Evolutionary conservation across 352 stramenopile genomes (phyloP).

Genomic region (Phytophthora podocarpi): DNA sequence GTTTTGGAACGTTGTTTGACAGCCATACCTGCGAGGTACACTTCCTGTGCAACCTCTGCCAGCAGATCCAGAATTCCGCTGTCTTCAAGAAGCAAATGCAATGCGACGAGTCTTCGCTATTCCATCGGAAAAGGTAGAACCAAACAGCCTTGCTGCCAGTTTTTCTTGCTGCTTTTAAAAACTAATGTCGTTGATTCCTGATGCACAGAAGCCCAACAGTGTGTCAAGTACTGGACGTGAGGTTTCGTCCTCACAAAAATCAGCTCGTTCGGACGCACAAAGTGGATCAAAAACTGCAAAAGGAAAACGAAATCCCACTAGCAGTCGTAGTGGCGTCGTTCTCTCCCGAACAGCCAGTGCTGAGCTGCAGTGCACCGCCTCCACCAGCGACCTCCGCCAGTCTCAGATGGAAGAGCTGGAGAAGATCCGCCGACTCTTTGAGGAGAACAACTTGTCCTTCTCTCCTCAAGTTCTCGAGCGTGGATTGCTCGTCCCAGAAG

Average conservation of each 20-base stretch:
- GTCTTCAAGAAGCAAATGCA: conserved; percentile 48
- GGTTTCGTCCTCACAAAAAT: conserved; percentile 16
- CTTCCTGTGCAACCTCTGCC: conserved; percentile 48
- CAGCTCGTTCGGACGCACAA: neutral
- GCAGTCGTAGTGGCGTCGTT: neutral
- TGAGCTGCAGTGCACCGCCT: conserved; percentile 13
- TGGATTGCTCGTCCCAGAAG: conserved; percentile 65
- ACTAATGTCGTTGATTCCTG: neutral
- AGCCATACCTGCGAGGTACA: conserved; percentile 54
- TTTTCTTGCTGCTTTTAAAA: neutral
- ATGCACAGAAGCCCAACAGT: neutral
- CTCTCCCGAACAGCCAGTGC: conserved; percentile 1
- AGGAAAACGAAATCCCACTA: conserved; percentile 2
- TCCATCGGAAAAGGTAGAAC: conserved; percentile 23
- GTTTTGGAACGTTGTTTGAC: neutral
- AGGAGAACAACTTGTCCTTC: conserved; percentile 55
- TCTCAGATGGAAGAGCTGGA: conserved; percentile 67
- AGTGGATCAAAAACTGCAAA: conserved; percentile 14
- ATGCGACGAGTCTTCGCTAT: conserved; percentile 36
- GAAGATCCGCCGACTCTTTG: conserved; percentile 66
- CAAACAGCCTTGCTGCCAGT: neutral
- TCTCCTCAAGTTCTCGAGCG: conserved; percentile 47
- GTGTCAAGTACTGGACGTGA: neutral
- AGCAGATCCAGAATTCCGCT: conserved; percentile 59
- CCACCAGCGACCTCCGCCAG: conserved; percentile 59